Percentiles rank a stretch among this genome's conserved stretches.
Evolutionary conservation across 2,329 filamentous ascomycete species (phyloP).

Genomic region (Epichloe scottii): DNA sequence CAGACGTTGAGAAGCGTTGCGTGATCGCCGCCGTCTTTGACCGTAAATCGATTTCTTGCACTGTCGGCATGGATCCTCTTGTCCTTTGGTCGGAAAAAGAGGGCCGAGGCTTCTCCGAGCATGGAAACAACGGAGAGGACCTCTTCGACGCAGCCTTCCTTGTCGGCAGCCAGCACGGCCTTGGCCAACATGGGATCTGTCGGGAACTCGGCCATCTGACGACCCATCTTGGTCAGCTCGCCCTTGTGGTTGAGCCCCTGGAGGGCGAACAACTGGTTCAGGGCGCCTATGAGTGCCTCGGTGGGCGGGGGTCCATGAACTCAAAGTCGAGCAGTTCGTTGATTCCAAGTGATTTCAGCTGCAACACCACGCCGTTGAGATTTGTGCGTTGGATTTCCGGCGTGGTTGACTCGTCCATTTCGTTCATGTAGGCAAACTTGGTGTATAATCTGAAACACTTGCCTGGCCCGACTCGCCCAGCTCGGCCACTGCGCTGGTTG

Average conservation of each 20-base stretch:
- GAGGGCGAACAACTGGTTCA: constrained; percentile 85
- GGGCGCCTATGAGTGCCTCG: constrained; percentile 74
- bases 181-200: constrained; percentile 87
- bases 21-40: constrained; percentile 86
- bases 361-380: constrained; percentile 69
- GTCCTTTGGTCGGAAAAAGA: constrained; percentile 93
- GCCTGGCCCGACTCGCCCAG: constrained; percentile 80
- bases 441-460: constrained; percentile 93
- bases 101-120: constrained; percentile 73
- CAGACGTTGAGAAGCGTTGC: constrained; percentile 82
- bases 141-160: constrained; percentile 87
- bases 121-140: constrained; percentile 89
- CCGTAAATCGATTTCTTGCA: constrained; percentile 75
- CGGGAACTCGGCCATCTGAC: constrained; percentile 92
- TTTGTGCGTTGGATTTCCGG: constrained; percentile 91
- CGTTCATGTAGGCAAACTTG: constrained; percentile 86
- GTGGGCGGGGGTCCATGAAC: constrained; percentile 92
- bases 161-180: constrained; percentile 75
- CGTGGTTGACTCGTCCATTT: constrained; percentile 82
- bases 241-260: constrained; percentile 82
- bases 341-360: constrained; percentile 82
- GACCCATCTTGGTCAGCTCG: constrained; percentile 77
- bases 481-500: constrained; percentile 84
- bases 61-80: constrained; percentile 95
- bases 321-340: constrained; percentile 89